Conservation (phyloP, 305 asterid genomes). For the Fraxinus latifolia region DNA sequence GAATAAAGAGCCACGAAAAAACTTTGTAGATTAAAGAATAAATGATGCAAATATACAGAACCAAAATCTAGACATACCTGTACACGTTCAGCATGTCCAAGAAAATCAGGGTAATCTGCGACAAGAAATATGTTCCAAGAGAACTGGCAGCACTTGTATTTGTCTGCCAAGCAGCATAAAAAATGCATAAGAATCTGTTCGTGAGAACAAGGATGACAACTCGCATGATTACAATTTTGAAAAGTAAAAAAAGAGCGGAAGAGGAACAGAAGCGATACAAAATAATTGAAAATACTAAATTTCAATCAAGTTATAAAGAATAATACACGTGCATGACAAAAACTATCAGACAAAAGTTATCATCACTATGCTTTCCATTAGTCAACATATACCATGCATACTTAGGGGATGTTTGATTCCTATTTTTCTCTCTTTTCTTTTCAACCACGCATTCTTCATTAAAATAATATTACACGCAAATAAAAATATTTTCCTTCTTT, state of each 20-base stretch:
- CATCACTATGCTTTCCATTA: neutral
- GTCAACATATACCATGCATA: neutral
- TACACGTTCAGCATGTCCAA: constrained; percentile 98
- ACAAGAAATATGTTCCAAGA: constrained; percentile 80
- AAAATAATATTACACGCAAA: no score
- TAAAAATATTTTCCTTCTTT: no score
- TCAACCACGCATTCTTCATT: no score
- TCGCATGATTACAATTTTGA: neutral
- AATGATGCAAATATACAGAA: neutral
- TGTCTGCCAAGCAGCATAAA: constrained; percentile 58
- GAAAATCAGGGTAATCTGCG: constrained; percentile 79
- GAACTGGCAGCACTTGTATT: constrained; percentile 90
- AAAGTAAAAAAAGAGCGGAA: neutral
- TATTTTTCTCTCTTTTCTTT: no score
- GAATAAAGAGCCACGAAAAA: constrained; percentile 2
- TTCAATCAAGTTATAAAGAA: constrained; percentile 4
- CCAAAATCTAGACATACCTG: constrained; percentile 43
- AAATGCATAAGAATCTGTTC: neutral
- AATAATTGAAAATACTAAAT: neutral
- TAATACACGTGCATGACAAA: neutral
- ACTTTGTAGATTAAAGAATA: neutral
- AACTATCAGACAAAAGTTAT: neutral
- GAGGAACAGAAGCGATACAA: neutral
- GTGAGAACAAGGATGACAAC: constrained; percentile 5
- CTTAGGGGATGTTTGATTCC: neutral